Conservation (phyloP, 331 rosid species). For the Acacia concinna region DNA sequence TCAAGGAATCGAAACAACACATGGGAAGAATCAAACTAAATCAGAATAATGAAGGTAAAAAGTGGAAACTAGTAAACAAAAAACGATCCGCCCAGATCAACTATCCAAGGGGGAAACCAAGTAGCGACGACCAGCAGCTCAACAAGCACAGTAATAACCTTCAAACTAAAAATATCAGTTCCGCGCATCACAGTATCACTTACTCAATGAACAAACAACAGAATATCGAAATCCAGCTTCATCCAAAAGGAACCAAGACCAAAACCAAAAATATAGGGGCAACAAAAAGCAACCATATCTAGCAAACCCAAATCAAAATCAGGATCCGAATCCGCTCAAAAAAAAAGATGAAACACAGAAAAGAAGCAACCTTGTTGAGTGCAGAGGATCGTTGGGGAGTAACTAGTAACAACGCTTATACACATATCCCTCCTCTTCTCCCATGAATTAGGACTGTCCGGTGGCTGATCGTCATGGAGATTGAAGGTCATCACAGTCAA, state of each 20-base stretch:
- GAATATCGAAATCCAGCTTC: constrained; percentile 29
- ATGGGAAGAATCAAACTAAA: constrained; percentile 10
- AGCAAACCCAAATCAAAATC: constrained; percentile 35
- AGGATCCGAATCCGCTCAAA: constrained; percentile 36
- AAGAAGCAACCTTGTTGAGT: constrained; percentile 76
- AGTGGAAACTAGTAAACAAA: not conserved
- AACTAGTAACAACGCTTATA: constrained; percentile 73
- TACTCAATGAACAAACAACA: constrained; percentile 1
- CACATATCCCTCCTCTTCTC: constrained; percentile 93
- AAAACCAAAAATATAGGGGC: constrained; percentile 20
- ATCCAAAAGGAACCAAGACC: constrained; percentile 25
- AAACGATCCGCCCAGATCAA: constrained; percentile 31
- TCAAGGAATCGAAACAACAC: constrained; percentile 33
- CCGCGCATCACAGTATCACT: not conserved
- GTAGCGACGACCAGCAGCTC: not conserved
- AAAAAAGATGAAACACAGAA: not conserved
- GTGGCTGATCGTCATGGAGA: constrained; percentile 80
- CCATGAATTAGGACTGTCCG: constrained; percentile 93
- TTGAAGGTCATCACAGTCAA: constrained; percentile 94
- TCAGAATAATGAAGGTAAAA: constrained; percentile 10
- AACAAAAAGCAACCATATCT: constrained; percentile 42
- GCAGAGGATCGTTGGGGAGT: constrained; percentile 87
- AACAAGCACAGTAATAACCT: constrained; percentile 29
- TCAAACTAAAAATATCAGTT: constrained; percentile 30
- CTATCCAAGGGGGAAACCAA: not conserved